phyloP scores from a whole-genome alignment of 805 yeast genomes.

The Saccharomyces paradoxus region DNA sequence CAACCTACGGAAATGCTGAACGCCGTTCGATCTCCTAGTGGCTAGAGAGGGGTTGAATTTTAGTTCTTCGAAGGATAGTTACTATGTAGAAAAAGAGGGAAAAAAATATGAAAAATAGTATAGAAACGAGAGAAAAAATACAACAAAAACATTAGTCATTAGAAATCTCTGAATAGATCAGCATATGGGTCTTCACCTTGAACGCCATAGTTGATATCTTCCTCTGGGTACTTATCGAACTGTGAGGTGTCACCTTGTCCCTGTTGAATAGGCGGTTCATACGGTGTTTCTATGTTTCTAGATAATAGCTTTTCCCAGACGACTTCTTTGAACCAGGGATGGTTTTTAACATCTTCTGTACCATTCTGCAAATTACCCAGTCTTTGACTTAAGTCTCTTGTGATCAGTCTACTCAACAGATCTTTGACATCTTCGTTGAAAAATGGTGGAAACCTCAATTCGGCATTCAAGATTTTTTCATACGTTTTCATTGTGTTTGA shows the following conservation, averaged over 20 bases:
- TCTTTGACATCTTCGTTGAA: conserved; percentile 73
- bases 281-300: conserved; percentile 87
- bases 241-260: conserved; percentile 87
- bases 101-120: background rate
- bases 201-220: conserved; percentile 71
- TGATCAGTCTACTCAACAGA: conserved; percentile 60
- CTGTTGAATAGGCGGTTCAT: conserved; percentile 86
- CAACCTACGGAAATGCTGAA: background rate
- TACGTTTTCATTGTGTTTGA: conserved; percentile 88
- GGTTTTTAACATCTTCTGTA: conserved; percentile 73
- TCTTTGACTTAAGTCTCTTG: conserved; percentile 72
- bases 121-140: background rate
- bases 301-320: conserved; percentile 82
- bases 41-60: background rate
- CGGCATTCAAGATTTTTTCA: conserved; percentile 76
- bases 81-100: background rate
- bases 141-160: conserved; percentile 6
- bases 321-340: conserved; percentile 86
- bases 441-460: conserved; percentile 66
- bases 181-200: conserved; percentile 53
- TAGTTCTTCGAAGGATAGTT: background rate
- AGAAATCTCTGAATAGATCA: conserved; percentile 49
- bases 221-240: conserved; percentile 69
- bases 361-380: conserved; percentile 82
- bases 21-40: background rate